Evolutionary conservation across 768 basidiomycete genomes (phyloP), one percentile per base, ranked within the genome.

Genomic region (Asterophora parasitica): DNA sequence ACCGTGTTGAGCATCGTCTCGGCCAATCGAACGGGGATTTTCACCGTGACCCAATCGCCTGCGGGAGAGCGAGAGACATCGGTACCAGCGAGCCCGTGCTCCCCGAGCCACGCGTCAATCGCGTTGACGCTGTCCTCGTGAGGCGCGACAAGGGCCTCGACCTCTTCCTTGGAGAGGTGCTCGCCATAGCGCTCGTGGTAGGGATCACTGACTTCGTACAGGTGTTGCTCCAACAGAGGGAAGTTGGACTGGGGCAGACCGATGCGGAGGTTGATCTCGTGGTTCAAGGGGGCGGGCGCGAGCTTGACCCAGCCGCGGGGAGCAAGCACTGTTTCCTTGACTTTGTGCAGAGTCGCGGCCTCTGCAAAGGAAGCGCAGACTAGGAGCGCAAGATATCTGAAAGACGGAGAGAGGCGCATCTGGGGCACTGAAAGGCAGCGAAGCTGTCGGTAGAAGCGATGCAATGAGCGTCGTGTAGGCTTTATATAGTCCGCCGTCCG

Each of bases 1-100:
- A n/a, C n/a, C n/a, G n/a, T n/a, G n/a, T n/a, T 65, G 20, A 89
- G 72, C 82, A 89, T 84, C 52, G 77, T 65, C 61, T 88, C 85
- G 0, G 76, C 84, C 13, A 77, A 52, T 31, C 63, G 47, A 23
- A 88, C 71, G 0, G 84, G 76, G 12, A 87, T 66, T 13, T 57
- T 73, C 44, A 86, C 56, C 1, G 74, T 78, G 8, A 88, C 65
- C 87, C 83, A 89, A 53, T 88, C n/a, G n/a, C n/a, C n/a, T n/a
- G n/a, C n/a, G n/a, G n/a, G n/a, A n/a, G n/a, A n/a, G n/a, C n/a
- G n/a, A n/a, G n/a, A n/a, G n/a, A n/a, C n/a, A n/a, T n/a, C n/a
- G n/a, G n/a, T n/a, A n/a, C n/a, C n/a, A n/a, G n/a, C n/a, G n/a
- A n/a, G n/a, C n/a, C n/a, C n/a, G n/a, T n/a, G n/a, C n/a, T n/a